phyloP scores from a whole-genome alignment of 208 protist species.

The Naegleria fowleri region DNA sequence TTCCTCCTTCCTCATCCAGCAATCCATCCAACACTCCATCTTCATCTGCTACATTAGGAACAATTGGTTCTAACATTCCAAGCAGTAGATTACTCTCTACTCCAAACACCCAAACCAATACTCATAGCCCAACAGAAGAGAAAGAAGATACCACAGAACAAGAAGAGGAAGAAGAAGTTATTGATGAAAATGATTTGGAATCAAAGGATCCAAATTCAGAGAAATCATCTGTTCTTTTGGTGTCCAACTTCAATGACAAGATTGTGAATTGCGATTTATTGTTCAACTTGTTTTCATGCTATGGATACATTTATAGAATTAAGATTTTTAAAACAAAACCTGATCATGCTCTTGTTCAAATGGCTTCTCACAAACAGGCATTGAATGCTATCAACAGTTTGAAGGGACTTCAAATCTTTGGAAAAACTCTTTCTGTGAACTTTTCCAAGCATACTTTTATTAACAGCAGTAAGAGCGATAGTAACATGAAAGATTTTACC shows the following conservation, averaged over 20 bases:
- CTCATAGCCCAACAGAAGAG: neutral
- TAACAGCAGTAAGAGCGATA: neutral
- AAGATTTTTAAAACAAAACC: conserved; percentile 12
- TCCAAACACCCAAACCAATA: neutral
- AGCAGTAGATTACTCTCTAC: neutral
- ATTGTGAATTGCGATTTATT: neutral
- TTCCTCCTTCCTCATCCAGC: too few relatives aligned
- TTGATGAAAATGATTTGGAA: neutral
- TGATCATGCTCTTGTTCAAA: conserved; percentile 12
- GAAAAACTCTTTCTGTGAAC: neutral
- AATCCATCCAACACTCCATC: neutral
- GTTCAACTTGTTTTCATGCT: conserved; percentile 2
- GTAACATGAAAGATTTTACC: neutral
- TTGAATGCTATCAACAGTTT: neutral
- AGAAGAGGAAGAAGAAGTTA: neutral
- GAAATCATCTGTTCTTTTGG: neutral
- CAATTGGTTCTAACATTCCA: neutral
- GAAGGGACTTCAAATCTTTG: conserved; percentile 3
- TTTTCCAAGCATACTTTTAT: neutral
- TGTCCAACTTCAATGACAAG: neutral
- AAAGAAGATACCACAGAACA: neutral
- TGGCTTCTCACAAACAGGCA: neutral
- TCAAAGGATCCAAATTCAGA: neutral
- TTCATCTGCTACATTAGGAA: neutral
- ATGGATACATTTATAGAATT: conserved; percentile 10